These are phyloP conservation scores for Piper betle DNA, from an alignment of 164 flowering plant species.

Conservation along the genomic window DNA sequence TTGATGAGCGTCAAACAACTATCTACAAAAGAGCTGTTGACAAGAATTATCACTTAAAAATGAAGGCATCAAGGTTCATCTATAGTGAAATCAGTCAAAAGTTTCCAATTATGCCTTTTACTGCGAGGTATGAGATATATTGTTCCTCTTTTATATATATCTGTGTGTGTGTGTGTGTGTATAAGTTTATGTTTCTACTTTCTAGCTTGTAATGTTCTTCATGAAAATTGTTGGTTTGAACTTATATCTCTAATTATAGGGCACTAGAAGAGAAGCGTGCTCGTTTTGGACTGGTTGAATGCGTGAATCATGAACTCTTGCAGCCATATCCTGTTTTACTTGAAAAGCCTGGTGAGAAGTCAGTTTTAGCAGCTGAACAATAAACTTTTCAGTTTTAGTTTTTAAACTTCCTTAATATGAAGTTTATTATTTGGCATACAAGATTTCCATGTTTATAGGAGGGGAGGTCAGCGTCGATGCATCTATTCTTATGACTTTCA, in stretches of 20 bases:
- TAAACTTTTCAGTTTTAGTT: too few species aligned
- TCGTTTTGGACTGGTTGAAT: constrained; percentile 78
- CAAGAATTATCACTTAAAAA: constrained; percentile 79
- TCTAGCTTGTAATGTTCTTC: too few species aligned
- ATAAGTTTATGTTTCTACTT: neutral
- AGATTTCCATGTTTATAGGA: neutral
- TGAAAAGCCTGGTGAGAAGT: constrained; percentile 73
- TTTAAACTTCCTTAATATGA: too few species aligned
- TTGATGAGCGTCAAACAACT: constrained; percentile 92
- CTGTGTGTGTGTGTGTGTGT: neutral
- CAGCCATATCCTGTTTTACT: constrained; percentile 96
- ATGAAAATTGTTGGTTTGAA: too few species aligned
- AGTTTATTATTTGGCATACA: neutral
- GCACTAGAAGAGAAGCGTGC: constrained; percentile 92
- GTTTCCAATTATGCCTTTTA: constrained; percentile 87
- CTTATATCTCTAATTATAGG: constrained; percentile 18
- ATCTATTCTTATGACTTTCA: neutral
- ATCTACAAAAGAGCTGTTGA: constrained; percentile 90
- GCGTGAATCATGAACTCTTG: constrained; percentile 88
- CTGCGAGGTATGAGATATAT: constrained; percentile 48
- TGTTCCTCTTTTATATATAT: constrained; percentile 20
- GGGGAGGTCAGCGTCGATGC: neutral
- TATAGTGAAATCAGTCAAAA: constrained; percentile 87
- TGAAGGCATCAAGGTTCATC: constrained; percentile 93
- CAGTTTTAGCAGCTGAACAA: too few species aligned